Base-by-base conservation (phyloP, 2,329 filamentous ascomycete species). In the Aspergillus sp. region DNA sequence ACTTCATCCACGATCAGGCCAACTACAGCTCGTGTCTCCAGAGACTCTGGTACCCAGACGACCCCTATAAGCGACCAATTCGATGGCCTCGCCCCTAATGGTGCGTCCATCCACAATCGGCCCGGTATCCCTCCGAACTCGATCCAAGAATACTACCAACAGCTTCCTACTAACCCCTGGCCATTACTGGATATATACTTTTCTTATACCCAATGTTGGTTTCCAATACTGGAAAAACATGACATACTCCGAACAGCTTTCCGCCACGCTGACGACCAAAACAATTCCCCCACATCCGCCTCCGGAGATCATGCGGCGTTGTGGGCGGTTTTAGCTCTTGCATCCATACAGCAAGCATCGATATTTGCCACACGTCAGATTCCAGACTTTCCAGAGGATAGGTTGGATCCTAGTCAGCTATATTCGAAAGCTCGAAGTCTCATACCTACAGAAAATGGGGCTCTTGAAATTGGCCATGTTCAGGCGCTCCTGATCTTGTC, bases 131-230 rank as follows among this genome's bases (percentile, higher is more conserved):
- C 27, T 46, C n/a, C 40, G 33, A 49, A 27, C 4, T 12, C 43
- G 17, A n/a, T 39, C 27, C 39, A 40, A 35, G 59, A 50, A 51
- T 25, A 44, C 15, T 39, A 86, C 81, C 15, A 67, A 71, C 15
- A 81, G 84, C 66, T 84, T 81, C 68, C 86, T 80, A 77, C 67
- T 15, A 74, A 74, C 52, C 67, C 69, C 25, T 73, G 72, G 70
- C 78, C 81, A 2, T 79, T 92, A 4, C 75, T 92, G 40, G 87
- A 91, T 63, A 81, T 89, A 4, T 92, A 91, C 69, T 89, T 90
- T 59, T 84, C 88, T 1, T 90, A 90, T 64, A 90, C 87, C 0
- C 88, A 92, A 69, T 86, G 83, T 53, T 93, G 90, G 90, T 80
- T 93, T 25, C 90, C 90, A 0, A 86, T 93, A 25, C 78, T 88